These are phyloP conservation scores for Cladosporium sp. DNA, from an alignment of 2,329 filamentous ascomycete genomes.

Conservation along the genomic window DNA sequence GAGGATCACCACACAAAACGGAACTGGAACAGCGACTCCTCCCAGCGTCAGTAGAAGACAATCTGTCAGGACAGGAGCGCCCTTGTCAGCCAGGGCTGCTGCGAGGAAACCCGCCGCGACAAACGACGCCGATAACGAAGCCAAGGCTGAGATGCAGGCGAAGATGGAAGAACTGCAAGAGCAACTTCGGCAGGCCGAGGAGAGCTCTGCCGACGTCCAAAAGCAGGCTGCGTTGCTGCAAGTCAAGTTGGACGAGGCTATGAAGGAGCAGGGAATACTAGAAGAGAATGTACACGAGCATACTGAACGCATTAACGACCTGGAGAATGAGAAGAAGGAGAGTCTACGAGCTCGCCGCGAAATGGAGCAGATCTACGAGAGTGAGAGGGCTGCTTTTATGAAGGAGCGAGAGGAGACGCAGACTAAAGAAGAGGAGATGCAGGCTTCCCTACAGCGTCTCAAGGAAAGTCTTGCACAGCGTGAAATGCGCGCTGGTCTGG, in stretches of 20 bases:
- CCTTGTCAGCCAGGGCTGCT: slow-evolving; percentile 69
- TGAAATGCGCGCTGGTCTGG: slow-evolving; percentile 51
- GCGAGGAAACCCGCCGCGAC: slow-evolving; percentile 51
- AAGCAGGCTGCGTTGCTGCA: slow-evolving; percentile 84
- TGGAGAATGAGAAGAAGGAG: slow-evolving; percentile 83
- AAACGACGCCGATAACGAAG: slow-evolving; percentile 53
- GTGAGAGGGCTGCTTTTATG: slow-evolving; percentile 78
- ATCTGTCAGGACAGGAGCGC: slow-evolving; percentile 56
- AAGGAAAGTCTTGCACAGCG: slow-evolving; percentile 84
- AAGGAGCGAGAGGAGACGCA: slow-evolving; percentile 89
- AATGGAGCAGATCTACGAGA: slow-evolving; percentile 87
- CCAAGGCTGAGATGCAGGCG: slow-evolving; percentile 72
- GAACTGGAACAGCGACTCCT: not conserved
- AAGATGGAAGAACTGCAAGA: slow-evolving; percentile 80
- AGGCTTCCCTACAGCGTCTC: slow-evolving; percentile 80
- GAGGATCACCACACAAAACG: not conserved
- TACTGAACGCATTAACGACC: slow-evolving; percentile 74
- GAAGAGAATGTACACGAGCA: slow-evolving; percentile 86
- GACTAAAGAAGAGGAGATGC: slow-evolving; percentile 83
- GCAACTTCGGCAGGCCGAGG: slow-evolving; percentile 74
- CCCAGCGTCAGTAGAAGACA: slow-evolving; percentile 42
- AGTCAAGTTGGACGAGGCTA: slow-evolving; percentile 76
- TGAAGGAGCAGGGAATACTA: slow-evolving; percentile 75
- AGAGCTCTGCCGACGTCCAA: slow-evolving; percentile 62
- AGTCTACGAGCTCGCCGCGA: slow-evolving; percentile 79